phyloP scores from a whole-genome alignment of 2,329 filamentous ascomycete genomes.

The Orbilia javanica region DNA sequence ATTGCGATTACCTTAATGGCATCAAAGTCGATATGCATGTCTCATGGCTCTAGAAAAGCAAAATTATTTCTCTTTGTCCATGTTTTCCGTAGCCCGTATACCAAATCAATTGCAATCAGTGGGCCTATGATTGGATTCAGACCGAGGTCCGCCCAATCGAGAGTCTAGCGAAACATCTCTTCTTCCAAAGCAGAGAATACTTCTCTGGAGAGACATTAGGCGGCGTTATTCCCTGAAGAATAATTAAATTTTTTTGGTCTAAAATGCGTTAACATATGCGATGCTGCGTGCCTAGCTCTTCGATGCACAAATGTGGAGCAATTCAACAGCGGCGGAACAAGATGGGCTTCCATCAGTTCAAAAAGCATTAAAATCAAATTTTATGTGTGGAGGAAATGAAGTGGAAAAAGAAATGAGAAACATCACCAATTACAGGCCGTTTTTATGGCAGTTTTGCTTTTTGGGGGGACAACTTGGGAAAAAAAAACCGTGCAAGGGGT shows the following conservation, averaged over 20 bases:
- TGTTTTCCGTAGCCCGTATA: not conserved
- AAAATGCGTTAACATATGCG: constrained; percentile 55
- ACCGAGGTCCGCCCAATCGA: constrained; percentile 41
- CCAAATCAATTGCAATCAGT: constrained; percentile 17
- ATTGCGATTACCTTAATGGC: constrained; percentile 41
- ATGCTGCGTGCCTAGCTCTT: constrained; percentile 54
- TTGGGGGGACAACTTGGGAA: constrained; percentile 22
- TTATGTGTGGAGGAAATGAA: constrained; percentile 31
- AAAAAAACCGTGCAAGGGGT: constrained; percentile 26
- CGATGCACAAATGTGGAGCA: constrained; percentile 54
- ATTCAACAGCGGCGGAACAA: constrained; percentile 12
- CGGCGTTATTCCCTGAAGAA: constrained; percentile 49
- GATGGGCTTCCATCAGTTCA: constrained; percentile 30
- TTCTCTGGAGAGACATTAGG: constrained; percentile 58
- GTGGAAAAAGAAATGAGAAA: constrained; percentile 55
- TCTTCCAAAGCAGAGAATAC: constrained; percentile 24
- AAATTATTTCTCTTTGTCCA: constrained; percentile 33
- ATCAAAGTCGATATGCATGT: constrained; percentile 50
- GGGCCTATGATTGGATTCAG: constrained; percentile 37
- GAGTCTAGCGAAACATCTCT: constrained; percentile 41
- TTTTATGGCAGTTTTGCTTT: constrained; percentile 26
- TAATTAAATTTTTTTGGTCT: constrained; percentile 52
- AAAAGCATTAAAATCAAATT: constrained; percentile 56
- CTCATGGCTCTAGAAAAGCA: constrained; percentile 57
- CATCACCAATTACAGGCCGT: constrained; percentile 49